Evolutionary conservation across 306 rosid genomes (phyloP), one percentile per base, ranked within the genome.

Genomic region (Fragaria iinumae): DNA sequence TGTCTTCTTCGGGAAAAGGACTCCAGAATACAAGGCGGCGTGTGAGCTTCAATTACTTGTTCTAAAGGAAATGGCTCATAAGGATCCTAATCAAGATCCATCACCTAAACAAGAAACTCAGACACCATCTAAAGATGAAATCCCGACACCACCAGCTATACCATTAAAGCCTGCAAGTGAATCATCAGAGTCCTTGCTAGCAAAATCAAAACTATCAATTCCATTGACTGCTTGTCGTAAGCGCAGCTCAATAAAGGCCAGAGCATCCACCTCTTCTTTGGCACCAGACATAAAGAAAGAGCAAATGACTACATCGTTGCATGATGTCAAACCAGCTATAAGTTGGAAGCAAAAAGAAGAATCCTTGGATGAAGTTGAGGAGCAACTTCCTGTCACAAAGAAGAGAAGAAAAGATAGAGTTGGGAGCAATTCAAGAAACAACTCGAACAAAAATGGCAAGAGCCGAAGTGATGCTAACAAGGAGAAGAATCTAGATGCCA

Each of bases 171-270:
- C 55, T 2, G 75, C 77, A 53, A 64, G 56, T 21, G 84, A 81
- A 53, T 74, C 80, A 3, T 65, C 80, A 0, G 78, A 72, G 14
- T 55, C 73, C 8, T 72, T 81, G 71, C 71, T 77, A 1, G 66
- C 73, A 48, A 81, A 81, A 72, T 52, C 81, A 8, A 81, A 81
- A 21, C 65, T 81, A 12, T 76, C 84, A 2, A 47, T 81, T 48
- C 84, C 84, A 34, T 16, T 72, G 69, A 77, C 45, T 66, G 84
- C 84, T 56, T 77, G 84, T 38, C 76, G 84, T 17, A 81, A 81
- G 34, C 84, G 84, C 71, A 81, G 81, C 67, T 81, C 84, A 48
- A 77, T 81, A 41, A 48, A 80, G 3, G 84, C 72, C 16, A 81
- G 77, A 81, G 81, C 76, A 55, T 81, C 80, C 32, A 77, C 81